phyloP scores from a whole-genome alignment of 2,329 filamentous ascomycete species.

The Hypomyces rosellus region DNA sequence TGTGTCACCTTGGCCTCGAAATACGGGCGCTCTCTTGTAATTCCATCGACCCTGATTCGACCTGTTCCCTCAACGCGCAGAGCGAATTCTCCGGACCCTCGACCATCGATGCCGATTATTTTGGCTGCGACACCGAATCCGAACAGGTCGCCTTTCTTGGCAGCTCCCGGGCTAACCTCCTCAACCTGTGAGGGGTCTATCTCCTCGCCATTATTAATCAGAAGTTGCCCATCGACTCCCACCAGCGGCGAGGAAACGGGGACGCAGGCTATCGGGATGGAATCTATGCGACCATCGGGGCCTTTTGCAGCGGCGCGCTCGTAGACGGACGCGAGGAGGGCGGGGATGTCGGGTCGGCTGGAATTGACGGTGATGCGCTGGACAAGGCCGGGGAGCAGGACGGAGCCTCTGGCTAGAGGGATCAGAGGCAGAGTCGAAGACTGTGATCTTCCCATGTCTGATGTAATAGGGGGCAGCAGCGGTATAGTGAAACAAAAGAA shows the following conservation, averaged over 20 bases:
- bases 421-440: conserved; percentile 64
- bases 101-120: conserved; percentile 71
- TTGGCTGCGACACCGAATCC: conserved; percentile 75
- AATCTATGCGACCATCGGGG: conserved; percentile 55
- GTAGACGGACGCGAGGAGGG: conserved; percentile 80
- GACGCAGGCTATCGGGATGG: conserved; percentile 78
- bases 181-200: conserved; percentile 37
- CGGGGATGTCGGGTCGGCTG: conserved; percentile 78
- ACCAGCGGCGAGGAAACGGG: conserved; percentile 73
- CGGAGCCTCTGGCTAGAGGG: conserved; percentile 70
- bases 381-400: conserved; percentile 80
- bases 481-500: neutral
- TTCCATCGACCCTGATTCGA: conserved; percentile 62
- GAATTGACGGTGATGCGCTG: conserved; percentile 76
- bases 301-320: conserved; percentile 65
- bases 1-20: conserved; percentile 76
- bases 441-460: conserved; percentile 34
- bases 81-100: conserved; percentile 68
- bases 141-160: conserved; percentile 69
- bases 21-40: conserved; percentile 69
- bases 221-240: conserved; percentile 65
- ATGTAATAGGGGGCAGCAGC: conserved; percentile 1
- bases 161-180: conserved; percentile 51
- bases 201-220: conserved; percentile 60
- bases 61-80: conserved; percentile 80